Conservation (phyloP, 2,329 filamentous ascomycete species). For the Hymenoscyphus repandus region DNA sequence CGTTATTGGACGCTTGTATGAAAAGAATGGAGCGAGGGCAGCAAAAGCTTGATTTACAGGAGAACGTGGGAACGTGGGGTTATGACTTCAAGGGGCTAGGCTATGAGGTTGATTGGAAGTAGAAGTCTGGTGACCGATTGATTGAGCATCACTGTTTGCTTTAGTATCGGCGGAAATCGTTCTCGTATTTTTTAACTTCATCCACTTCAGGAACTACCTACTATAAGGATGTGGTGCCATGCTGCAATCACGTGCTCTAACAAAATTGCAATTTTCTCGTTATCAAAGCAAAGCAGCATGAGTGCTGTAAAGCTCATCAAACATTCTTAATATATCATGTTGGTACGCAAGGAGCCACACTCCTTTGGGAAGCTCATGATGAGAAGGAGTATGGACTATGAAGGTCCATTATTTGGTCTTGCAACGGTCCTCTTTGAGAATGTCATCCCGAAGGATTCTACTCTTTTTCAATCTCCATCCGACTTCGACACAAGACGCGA, state of each 20-base stretch:
- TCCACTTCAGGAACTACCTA: no score
- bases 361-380: conserved; percentile 38
- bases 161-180: no score
- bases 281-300: no score
- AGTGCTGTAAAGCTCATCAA: not conserved
- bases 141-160: not conserved
- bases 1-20: not conserved
- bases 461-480: conserved; percentile 37
- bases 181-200: no score
- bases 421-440: conserved; percentile 39
- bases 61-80: no score
- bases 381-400: conserved; percentile 50
- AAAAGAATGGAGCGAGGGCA: not conserved
- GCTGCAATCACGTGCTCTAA: no score
- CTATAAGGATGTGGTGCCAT: no score
- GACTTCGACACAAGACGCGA: conserved; percentile 42
- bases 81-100: no score
- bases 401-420: conserved; percentile 43
- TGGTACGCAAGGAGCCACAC: conserved; percentile 49
- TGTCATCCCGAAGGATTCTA: conserved; percentile 28
- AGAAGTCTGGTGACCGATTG: no score
- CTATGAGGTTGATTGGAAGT: no score
- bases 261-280: no score
- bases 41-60: no score
- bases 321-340: conserved; percentile 31